Base-by-base conservation (phyloP, 2,329 filamentous ascomycete genomes). In the Bipolaris victoriae region DNA sequence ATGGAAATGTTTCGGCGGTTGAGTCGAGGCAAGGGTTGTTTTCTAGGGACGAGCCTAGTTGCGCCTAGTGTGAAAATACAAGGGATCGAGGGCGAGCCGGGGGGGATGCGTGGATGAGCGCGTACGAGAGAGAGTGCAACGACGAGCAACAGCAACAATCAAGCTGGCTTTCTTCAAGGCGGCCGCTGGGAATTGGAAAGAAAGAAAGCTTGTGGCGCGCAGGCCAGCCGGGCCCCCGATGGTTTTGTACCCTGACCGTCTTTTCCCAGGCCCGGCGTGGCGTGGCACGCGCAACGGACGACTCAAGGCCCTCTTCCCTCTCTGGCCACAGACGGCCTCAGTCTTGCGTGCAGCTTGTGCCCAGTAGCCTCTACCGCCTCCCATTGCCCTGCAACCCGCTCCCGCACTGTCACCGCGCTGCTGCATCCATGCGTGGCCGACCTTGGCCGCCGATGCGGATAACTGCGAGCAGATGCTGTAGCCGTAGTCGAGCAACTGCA, bases 1-100 rank as follows among this genome's bases (percentile, higher is more conserved):
- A 69, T 69, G 74, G 70, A 35, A 73, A 72, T 63, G 75, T 65
- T 73, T 73, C 64, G 67, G 69, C 62, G 64, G 64, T 67, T 68
- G 67, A 69, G 67, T 45, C 59, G 65, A 67, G 62, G 65, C 61
- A 69, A 71, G 62, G 61, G 56, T 63, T 50, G 36, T 69, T 62
- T 67, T 69, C 68, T 64, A 66, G 70, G 67, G 63, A 62, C 60
- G 36, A 50, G 49, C 51, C 58, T 60, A 58, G 58, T 65, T 59
- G 49, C 52, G 58, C 52, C 63, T 65, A 65, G 63, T 53, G 51
- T 41, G 29, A 46, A 54, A 61, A 54, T 47, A 45, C 48, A 40
- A 33, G 31, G 24, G 39, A 41, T 20, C 20, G 20, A 41, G 44
- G 50, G 64, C 58, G 58, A 61, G 61, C 49, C 39, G 39, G 39